Evolutionary conservation across 2,329 filamentous ascomycete genomes (phyloP).

Genomic region (Cadophora luteo-olivacea): DNA sequence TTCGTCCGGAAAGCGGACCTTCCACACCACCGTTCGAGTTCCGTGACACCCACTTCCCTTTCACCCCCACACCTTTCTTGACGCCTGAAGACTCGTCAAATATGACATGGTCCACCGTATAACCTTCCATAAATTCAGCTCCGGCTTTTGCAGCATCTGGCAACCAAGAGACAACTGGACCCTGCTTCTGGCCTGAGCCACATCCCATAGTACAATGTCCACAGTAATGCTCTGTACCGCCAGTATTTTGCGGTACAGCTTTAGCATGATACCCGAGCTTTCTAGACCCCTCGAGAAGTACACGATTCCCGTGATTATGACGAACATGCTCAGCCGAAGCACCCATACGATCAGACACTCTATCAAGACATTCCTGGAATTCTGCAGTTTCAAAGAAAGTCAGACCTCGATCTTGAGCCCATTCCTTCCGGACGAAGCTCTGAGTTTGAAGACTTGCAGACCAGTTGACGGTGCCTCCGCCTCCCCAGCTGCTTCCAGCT

Average conservation of each 20-base stretch:
- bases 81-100: constrained; percentile 62
- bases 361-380: constrained; percentile 81
- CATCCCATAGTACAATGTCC: constrained; percentile 68
- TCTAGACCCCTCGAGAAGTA: constrained; percentile 76
- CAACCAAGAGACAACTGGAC: constrained; percentile 77
- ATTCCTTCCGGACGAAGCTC: constrained; percentile 78
- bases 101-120: constrained; percentile 71
- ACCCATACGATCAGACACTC: constrained; percentile 81
- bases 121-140: constrained; percentile 84
- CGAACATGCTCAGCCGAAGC: constrained; percentile 68
- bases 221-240: constrained; percentile 75
- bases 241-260: constrained; percentile 80
- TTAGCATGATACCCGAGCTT: constrained; percentile 76
- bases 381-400: constrained; percentile 75
- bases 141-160: constrained; percentile 80
- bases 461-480: constrained; percentile 85
- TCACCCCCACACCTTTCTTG: constrained; percentile 70
- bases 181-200: constrained; percentile 75
- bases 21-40: constrained; percentile 66
- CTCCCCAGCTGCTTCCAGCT: constrained; percentile 79
- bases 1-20: constrained; percentile 54
- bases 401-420: constrained; percentile 71
- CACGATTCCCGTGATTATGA: constrained; percentile 75
- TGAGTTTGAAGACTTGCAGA: constrained; percentile 67
- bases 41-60: constrained; percentile 77